A percentile compares a stretch with the other conserved stretches of the same genome.
phyloP scores from a whole-genome alignment of 2,329 filamentous ascomycete genomes.

The Coniochaeta hoffmannii region DNA sequence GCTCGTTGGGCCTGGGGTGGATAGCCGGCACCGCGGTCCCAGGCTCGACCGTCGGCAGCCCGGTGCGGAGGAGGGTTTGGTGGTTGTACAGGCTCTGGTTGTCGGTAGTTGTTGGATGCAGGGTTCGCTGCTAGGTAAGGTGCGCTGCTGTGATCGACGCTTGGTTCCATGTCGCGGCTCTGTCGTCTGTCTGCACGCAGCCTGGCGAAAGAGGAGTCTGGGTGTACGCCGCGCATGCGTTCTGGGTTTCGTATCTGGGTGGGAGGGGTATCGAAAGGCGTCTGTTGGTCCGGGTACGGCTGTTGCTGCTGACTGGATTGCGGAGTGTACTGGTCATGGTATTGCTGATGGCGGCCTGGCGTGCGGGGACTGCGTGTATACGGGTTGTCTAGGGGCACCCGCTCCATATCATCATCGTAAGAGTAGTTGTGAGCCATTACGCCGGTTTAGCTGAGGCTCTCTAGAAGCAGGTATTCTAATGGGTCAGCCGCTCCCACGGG shows the following conservation, averaged over 20 bases:
- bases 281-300: not conserved
- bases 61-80: constrained; percentile 15
- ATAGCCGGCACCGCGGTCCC: constrained; percentile 16
- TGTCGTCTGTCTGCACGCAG: constrained; percentile 26
- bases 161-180: constrained; percentile 17
- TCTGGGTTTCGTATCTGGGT: not conserved
- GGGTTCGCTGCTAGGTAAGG: constrained; percentile 15
- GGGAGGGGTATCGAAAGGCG: not conserved
- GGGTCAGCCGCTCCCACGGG: not conserved
- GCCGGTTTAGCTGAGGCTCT: no score
- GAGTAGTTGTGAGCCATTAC: not conserved
- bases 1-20: constrained; percentile 15
- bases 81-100: constrained; percentile 17
- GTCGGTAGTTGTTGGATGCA: constrained; percentile 14
- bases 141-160: constrained; percentile 7
- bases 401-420: not conserved
- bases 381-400: not conserved
- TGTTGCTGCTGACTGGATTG: not conserved
- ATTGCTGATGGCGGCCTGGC: not conserved
- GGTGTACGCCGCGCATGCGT: constrained; percentile 15
- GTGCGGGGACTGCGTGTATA: not conserved
- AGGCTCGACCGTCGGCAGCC: constrained; percentile 13
- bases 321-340: not conserved
- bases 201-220: constrained; percentile 28
- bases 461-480: not conserved